Base-by-base conservation (phyloP, 2,329 filamentous ascomycete species). In the Cadophora sp. region DNA sequence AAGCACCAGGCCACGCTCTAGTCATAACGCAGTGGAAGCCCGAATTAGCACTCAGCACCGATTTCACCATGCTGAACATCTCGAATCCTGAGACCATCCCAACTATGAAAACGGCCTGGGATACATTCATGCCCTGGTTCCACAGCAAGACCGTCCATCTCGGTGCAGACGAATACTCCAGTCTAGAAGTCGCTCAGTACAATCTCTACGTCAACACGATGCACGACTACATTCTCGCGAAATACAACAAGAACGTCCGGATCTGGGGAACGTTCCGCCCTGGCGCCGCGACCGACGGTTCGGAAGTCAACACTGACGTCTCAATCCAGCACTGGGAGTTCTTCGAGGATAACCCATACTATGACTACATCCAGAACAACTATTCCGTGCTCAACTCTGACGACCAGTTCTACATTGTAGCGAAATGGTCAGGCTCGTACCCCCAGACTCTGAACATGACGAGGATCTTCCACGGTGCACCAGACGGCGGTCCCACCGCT, bases 21-120 rank as follows among this genome's bases (percentile, higher is more conserved):
- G 81, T 82, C 5, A 81, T 89, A 27, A 83, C 83, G 0, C 85
- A 88, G 71, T 89, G 86, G 86, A 85, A 83, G 68, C 85, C 85
- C 0, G 80, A 87, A 67, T 75, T 88, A 18, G 85, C 81, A 0
- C 76, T 86, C 13, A 73, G 76, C 2, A 73, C 68, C 14, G 81
- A 84, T 63, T 75, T 82, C 4, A 85, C 84, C 55, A 76, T 87
- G 61, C 76, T 89, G 5, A 87, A 88, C 66, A 80, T 88, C 55
- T 82, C 83, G 0, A 80, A 87, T 65, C 84, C 85, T 0, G 83
- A 85, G 0, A 83, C 85, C 0, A 81, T 86, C 43, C 82, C 84
- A 0, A 81, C 82, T 0, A 79, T 87, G 73, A 79, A 87, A 71
- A 77, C 80, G 0, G 83, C 87, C 59, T 87, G 85, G 84, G 73